A percentile compares a stretch with the other conserved stretches of the same genome.
Evolutionary conservation across 2,329 filamentous ascomycete species (phyloP).

Genomic region (Elsinoe perseae): DNA sequence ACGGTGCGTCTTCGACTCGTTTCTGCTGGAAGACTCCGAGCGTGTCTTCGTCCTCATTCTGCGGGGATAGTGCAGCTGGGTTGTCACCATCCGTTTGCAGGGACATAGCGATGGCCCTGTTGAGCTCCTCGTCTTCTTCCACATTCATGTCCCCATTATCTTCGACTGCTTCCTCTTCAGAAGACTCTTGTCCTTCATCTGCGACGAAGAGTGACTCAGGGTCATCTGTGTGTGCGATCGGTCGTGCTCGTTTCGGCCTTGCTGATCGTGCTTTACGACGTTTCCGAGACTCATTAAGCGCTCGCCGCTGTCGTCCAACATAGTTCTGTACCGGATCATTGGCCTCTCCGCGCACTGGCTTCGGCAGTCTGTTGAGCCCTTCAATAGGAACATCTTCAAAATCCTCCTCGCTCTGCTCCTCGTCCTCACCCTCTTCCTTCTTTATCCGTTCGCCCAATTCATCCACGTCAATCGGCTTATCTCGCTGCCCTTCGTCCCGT

Average conservation of each 20-base stretch:
- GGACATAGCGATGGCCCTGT: slow-evolving; percentile 76
- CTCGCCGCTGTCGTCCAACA: slow-evolving; percentile 39
- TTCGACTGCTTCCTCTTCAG: slow-evolving; percentile 28
- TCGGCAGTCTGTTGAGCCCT: slow-evolving; percentile 77
- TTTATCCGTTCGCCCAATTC: slow-evolving; percentile 44
- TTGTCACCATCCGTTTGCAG: slow-evolving; percentile 56
- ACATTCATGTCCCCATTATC: slow-evolving; percentile 33
- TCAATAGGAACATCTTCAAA: slow-evolving; percentile 93
- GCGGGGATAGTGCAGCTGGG: slow-evolving; percentile 25
- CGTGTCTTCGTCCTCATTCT: slow-evolving; percentile 44
- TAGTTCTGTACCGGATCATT: slow-evolving; percentile 21
- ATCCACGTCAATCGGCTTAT: slow-evolving; percentile 91
- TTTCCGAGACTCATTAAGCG: slow-evolving; percentile 38
- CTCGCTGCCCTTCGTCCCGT: slow-evolving; percentile 66
- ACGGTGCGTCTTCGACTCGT: slow-evolving; percentile 36
- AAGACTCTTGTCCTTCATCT: slow-evolving; percentile 28
- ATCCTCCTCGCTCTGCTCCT: slow-evolving; percentile 63
- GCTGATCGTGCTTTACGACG: slow-evolving; percentile 17
- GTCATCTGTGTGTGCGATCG: slow-evolving; percentile 28
- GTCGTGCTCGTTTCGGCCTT: slow-evolving; percentile 20
- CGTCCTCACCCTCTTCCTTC: slow-evolving; percentile 51
- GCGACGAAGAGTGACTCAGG: slow-evolving; percentile 51
- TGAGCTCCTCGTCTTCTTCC: slow-evolving; percentile 65
- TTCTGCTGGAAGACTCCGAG: slow-evolving; percentile 40
- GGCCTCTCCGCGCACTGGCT: slow-evolving; percentile 32